A percentile compares a stretch with the other conserved stretches of the same genome.
phyloP scores from a whole-genome alignment of 2,329 filamentous ascomycete genomes.

The Colletotrichum kahawae region DNA sequence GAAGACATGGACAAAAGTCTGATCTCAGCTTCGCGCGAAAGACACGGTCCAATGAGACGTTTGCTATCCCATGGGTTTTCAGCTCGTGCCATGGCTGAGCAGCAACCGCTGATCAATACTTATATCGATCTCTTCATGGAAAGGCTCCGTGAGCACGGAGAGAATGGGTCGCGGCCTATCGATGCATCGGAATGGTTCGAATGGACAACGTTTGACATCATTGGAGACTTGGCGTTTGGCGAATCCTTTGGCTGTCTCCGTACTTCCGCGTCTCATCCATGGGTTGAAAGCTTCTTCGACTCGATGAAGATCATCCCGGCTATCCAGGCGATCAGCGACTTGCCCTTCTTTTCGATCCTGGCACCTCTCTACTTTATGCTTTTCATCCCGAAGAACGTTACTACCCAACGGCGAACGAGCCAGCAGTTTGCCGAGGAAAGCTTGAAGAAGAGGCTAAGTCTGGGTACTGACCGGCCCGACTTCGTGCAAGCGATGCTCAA shows the following conservation, averaged over 20 bases:
- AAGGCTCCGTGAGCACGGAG: conserved; percentile 27
- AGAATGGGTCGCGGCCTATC: not conserved
- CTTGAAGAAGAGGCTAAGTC: not conserved
- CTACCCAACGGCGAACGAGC: not conserved
- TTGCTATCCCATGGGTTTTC: conserved; percentile 33
- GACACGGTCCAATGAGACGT: conserved; percentile 25
- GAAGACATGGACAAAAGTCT: not conserved
- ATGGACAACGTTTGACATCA: conserved; percentile 32
- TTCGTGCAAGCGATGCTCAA: conserved; percentile 21
- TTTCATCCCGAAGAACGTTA: not conserved
- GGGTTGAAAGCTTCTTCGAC: conserved; percentile 28
- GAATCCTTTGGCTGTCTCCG: conserved; percentile 31
- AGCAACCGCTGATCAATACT: conserved; percentile 30
- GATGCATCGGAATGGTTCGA: conserved; percentile 16
- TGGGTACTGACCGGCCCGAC: not conserved
- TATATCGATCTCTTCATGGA: conserved; percentile 34
- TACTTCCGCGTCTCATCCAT: conserved; percentile 26
- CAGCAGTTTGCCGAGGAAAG: not conserved
- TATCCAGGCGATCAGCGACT: not conserved
- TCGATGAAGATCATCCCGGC: not conserved
- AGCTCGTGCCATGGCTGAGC: conserved; percentile 31
- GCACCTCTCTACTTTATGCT: not conserved
- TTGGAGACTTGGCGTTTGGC: conserved; percentile 33
- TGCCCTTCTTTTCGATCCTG: not conserved
- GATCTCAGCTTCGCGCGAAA: not conserved